These are phyloP conservation scores for Neurospora pannonica DNA, from an alignment of 495 filamentous ascomycete genomes.

Conservation along the genomic window DNA sequence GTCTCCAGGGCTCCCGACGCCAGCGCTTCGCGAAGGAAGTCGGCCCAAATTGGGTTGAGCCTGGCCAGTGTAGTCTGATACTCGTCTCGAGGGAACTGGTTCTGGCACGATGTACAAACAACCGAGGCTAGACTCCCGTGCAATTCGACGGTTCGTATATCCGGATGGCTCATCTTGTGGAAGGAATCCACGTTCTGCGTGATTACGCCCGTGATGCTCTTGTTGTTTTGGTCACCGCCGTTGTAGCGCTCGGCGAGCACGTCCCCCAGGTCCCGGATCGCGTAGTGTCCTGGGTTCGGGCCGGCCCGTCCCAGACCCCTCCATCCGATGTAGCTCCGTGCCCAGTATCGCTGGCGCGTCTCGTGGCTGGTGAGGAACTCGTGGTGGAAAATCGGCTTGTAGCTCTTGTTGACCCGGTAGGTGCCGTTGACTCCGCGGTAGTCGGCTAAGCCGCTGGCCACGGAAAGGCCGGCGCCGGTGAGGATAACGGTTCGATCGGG, in stretches of 20 bases:
- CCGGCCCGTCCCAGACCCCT: conserved; percentile 62
- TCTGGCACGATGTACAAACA: conserved; percentile 69
- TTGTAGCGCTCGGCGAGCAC: conserved; percentile 21
- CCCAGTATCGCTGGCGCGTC: conserved; percentile 91
- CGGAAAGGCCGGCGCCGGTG: conserved; percentile 87
- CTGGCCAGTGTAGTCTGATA: conserved; percentile 70
- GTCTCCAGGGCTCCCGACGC: conserved; percentile 66
- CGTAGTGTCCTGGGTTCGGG: conserved; percentile 73
- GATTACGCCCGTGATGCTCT: conserved; percentile 64
- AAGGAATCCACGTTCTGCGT: conserved; percentile 98
- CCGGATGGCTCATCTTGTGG: conserved; percentile 68
- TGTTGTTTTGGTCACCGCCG: conserved; percentile 16
- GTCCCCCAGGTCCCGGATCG: conserved; percentile 58
- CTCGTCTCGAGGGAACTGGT: conserved; percentile 52
- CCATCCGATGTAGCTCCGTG: conserved; percentile 90
- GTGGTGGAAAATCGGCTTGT: conserved; percentile 85
- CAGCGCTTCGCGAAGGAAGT: conserved; percentile 61
- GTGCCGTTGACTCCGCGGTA: conserved; percentile 87
- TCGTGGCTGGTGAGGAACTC: conserved; percentile 80
- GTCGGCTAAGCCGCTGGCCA: conserved; percentile 86
- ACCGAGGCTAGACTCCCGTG: conserved; percentile 82
- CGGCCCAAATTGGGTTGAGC: conserved; percentile 82
- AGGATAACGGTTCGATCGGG: conserved; percentile 55
- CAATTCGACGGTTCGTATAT: conserved; percentile 67
- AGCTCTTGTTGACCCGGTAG: conserved; percentile 80